Conservation (phyloP, 495 filamentous ascomycete genomes). For the Daldinia grandis region DNA sequence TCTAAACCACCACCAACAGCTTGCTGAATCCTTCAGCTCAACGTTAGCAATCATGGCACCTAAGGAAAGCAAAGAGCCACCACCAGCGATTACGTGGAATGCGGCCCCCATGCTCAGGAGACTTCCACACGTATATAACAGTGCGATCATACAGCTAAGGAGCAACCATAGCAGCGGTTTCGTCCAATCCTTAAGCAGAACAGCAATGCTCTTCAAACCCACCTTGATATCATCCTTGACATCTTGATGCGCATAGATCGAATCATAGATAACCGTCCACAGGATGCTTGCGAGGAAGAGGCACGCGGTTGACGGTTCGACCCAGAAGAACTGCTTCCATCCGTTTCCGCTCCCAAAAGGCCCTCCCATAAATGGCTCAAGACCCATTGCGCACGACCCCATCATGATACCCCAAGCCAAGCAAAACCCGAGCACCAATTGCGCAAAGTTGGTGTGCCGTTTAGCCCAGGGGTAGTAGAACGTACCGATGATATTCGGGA, state of each 20-base stretch:
- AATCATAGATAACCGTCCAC: constrained; percentile 54
- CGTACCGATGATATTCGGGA: constrained; percentile 47
- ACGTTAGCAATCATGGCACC: constrained; percentile 51
- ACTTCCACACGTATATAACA: constrained; percentile 40
- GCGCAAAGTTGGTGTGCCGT: constrained; percentile 51
- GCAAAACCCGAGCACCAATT: constrained; percentile 53
- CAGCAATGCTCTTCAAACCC: constrained; percentile 51
- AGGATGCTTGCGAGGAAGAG: constrained; percentile 42
- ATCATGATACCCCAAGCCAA: constrained; percentile 48
- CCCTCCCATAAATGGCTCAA: constrained; percentile 40
- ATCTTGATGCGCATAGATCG: constrained; percentile 56
- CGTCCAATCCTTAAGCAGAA: constrained; percentile 47
- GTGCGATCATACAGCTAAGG: constrained; percentile 37
- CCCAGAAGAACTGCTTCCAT: constrained; percentile 20
- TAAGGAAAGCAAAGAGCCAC: constrained; percentile 44
- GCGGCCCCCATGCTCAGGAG: constrained; percentile 37
- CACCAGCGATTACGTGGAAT: constrained; percentile 43
- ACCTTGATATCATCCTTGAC: constrained; percentile 48
- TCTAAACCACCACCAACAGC: constrained; percentile 55
- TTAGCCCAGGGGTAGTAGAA: constrained; percentile 54
- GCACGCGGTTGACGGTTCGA: constrained; percentile 29
- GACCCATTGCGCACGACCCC: constrained; percentile 43
- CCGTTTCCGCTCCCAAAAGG: constrained; percentile 27
- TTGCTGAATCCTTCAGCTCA: constrained; percentile 47
- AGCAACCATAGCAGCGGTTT: constrained; percentile 44